Evolutionary conservation across 1,139 yeast species (phyloP), one percentile per base, ranked within the genome.

Genomic region (Protomyces gravidus): DNA sequence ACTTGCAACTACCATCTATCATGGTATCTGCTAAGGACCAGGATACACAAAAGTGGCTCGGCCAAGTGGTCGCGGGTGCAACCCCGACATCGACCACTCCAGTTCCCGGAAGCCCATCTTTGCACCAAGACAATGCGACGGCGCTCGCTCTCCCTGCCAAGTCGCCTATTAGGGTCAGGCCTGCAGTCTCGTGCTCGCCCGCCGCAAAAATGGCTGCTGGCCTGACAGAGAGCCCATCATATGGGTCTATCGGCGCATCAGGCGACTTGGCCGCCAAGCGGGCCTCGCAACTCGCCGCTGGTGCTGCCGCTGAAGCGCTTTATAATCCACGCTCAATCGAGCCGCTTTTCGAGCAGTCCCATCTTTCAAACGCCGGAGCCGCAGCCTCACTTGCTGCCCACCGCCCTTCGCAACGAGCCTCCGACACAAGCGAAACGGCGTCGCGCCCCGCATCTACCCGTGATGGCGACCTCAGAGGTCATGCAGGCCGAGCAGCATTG

Each of bases 11-110:
- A 15, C n/a, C n/a, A 15, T 15, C 7, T 15, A 36, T 17, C 21
- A 36, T 36, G 42, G 42, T 36, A n/a, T 36, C 42, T 5, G 42
- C 42, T 23, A 36, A 36, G 21, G 58, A 46, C 27, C 25, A 33
- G 26, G 58, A 53, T 50, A 53, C 58, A 11, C 45, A 50, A 26
- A 45, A 46, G 36, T 53, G 58, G 58, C 39, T 53, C 45, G 58
- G 58, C 13, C 50, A 53, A 17, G 58, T 53, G n/a, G 36, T 53
- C 26, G 58, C 58, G 17, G 58, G 58, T 27, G 27, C 32, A 2
- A 45, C 36, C 19, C 45, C 40, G 17, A 11, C 55, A 27, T 33
- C 51, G 46, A 17, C 50, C 7, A 45, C 50, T 3, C 28, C 57
- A 11, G 33, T 25, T 19, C 19, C 13, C 5, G 26, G 36, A n/a